phyloP scores from a whole-genome alignment of 2,329 filamentous ascomycete genomes.

The Trichoderma hamatum region DNA sequence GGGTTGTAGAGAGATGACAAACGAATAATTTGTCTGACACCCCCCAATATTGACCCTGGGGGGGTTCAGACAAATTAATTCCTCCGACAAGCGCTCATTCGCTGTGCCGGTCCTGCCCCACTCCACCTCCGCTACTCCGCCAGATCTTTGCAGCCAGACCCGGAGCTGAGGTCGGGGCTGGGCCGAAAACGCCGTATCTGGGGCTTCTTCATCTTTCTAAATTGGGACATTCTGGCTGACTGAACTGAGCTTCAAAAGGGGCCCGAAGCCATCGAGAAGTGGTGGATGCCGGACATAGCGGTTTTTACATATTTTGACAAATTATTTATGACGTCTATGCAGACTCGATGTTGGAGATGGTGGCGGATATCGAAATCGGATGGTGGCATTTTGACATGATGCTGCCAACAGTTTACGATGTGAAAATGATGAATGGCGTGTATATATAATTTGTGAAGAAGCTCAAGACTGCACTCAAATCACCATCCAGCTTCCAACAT shows the following conservation, averaged over 20 bases:
- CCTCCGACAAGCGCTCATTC: not conserved
- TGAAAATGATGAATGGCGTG: not conserved
- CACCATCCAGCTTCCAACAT: not conserved
- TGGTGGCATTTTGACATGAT: not conserved
- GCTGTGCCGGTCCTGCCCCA: not conserved
- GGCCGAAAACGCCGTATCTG: not conserved
- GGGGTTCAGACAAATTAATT: conserved; percentile 21
- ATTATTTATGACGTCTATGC: not conserved
- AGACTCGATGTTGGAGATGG: not conserved
- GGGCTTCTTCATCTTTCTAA: not conserved
- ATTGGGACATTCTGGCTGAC: not conserved
- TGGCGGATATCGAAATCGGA: not conserved
- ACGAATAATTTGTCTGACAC: conserved; percentile 2
- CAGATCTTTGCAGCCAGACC: not conserved
- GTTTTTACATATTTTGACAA: conserved; percentile 14
- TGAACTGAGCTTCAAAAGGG: not conserved
- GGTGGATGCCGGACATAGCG: conserved; percentile 12
- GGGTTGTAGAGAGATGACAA: conserved; percentile 7
- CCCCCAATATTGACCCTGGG: not conserved
- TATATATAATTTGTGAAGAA: not conserved
- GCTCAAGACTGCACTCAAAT: not conserved
- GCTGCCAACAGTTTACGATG: not conserved
- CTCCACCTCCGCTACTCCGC: conserved; percentile 16
- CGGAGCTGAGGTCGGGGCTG: conserved; percentile 14
- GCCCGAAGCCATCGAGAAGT: not conserved